Percentiles rank a stretch among this genome's conserved stretches.
These are phyloP conservation scores for Triticum aestivum DNA, from an alignment of 176 grass and related monocot genomes.

Conservation along the genomic window IWGSC_CS_RefSeq_v2.1 NC_057804.1:362698783-362699282, in stretches of 20 bases:
- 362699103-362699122: slow-evolving; percentile 99
- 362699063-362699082: not conserved
- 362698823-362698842: slow-evolving; percentile 96
- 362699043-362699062: slow-evolving; percentile 16
- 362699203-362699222: slow-evolving; percentile 98
- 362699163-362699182: slow-evolving; percentile 96
- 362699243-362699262: slow-evolving; percentile 19
- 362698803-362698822: slow-evolving; percentile 95
- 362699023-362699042: slow-evolving; percentile 85
- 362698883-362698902: slow-evolving; percentile 33
- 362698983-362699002: slow-evolving; percentile 99
- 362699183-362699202: slow-evolving; percentile 99
- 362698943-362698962: slow-evolving; percentile 90
- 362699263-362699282: not conserved
- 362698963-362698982: slow-evolving; percentile 98
- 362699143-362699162: slow-evolving; percentile 84
- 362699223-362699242: slow-evolving; percentile 99
- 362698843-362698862: slow-evolving; percentile 78
- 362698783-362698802: slow-evolving; percentile 45
- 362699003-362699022: slow-evolving; percentile 93
- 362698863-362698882: slow-evolving; percentile 98
- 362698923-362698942: slow-evolving; percentile 21
- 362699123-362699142: slow-evolving; percentile 97
- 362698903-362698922: slow-evolving; percentile 30
- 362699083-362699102: slow-evolving; percentile 30